These are phyloP conservation scores for Funneliformis geosporum DNA, from an alignment of 192 early-diverging fungal species.

Conservation along the genomic window DNA sequence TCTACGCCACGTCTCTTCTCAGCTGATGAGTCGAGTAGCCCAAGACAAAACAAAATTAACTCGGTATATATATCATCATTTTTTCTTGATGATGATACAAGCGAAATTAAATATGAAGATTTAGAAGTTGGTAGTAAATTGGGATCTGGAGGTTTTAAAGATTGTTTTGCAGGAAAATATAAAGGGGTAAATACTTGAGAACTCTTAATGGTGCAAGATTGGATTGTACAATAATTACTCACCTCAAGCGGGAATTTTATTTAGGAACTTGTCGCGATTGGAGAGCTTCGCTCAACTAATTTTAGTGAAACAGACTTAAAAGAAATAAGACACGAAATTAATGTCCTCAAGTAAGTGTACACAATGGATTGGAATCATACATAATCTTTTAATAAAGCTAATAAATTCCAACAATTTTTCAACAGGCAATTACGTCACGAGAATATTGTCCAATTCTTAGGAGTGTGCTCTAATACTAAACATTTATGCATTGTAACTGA, in stretches of 20 bases:
- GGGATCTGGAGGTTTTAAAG: slow-evolving; percentile 77
- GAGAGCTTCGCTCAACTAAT: slow-evolving; percentile 66
- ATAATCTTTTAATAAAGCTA: neutral
- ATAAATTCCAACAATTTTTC: no score
- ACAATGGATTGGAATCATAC: neutral
- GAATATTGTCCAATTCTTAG: slow-evolving; percentile 72
- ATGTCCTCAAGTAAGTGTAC: slow-evolving; percentile 63
- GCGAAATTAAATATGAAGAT: slow-evolving; percentile 63
- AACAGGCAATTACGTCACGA: slow-evolving; percentile 71
- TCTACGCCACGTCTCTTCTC: slow-evolving; percentile 65
- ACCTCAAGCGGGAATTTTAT: neutral
- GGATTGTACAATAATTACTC: neutral
- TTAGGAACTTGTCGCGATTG: slow-evolving; percentile 70
- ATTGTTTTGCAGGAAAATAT: slow-evolving; percentile 71
- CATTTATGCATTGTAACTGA: slow-evolving; percentile 75
- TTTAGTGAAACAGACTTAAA: slow-evolving; percentile 68
- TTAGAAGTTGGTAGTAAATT: slow-evolving; percentile 65
- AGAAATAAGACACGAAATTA: slow-evolving; percentile 77
- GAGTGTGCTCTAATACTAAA: slow-evolving; percentile 66
- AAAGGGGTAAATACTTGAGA: slow-evolving; percentile 50
- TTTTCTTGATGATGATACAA: slow-evolving; percentile 43
- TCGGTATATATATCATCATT: slow-evolving; percentile 50
- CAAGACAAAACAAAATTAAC: slow-evolving; percentile 41
- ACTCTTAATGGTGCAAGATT: neutral
- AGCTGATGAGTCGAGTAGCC: slow-evolving; percentile 47